phyloP scores from a whole-genome alignment of 352 stramenopile species.

The Globisporangium takayamanum region DNA sequence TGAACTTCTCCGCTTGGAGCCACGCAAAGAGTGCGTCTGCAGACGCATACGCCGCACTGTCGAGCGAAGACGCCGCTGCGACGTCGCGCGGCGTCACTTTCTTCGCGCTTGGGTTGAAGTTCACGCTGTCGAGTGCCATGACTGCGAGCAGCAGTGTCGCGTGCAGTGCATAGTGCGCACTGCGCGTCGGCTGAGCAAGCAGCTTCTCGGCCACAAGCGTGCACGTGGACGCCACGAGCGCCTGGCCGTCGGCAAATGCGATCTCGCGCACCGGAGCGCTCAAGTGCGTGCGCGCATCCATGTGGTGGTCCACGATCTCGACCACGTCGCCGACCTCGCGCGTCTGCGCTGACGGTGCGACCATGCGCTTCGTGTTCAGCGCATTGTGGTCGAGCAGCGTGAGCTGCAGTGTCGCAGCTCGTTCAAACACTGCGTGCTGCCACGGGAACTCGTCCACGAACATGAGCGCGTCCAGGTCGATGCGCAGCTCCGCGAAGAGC shows the following conservation, averaged over 20 bases:
- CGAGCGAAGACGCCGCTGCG: conserved; percentile 28
- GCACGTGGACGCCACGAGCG: conserved; percentile 66
- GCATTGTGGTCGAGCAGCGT: conserved; percentile 78
- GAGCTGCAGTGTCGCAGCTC: conserved; percentile 17
- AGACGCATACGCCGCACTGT: conserved; percentile 33
- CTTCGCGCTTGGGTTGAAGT: conserved; percentile 65
- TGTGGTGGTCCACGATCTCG: conserved; percentile 80
- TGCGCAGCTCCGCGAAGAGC: conserved; percentile 42
- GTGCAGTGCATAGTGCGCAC: conserved; percentile 10
- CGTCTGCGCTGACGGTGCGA: background rate
- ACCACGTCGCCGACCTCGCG: conserved; percentile 30
- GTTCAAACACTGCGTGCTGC: conserved; percentile 16
- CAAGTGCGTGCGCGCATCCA: conserved; percentile 46
- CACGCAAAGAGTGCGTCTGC: conserved; percentile 51
- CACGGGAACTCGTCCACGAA: conserved; percentile 81
- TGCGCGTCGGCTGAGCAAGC: background rate
- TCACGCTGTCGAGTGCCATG: conserved; percentile 75
- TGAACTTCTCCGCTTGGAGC: conserved; percentile 68
- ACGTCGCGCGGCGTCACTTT: conserved; percentile 70
- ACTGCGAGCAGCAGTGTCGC: conserved; percentile 70
- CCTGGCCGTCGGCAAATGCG: conserved; percentile 60
- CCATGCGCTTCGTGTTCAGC: conserved; percentile 53
- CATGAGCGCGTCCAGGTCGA: conserved; percentile 47
- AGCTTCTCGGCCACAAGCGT: conserved; percentile 75
- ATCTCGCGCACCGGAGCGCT: conserved; percentile 38